A percentile compares a stretch with the other conserved stretches of the same genome.
Evolutionary conservation across 2,329 filamentous ascomycete species (phyloP).

Genomic region (Dactylellina parvicollis): DNA sequence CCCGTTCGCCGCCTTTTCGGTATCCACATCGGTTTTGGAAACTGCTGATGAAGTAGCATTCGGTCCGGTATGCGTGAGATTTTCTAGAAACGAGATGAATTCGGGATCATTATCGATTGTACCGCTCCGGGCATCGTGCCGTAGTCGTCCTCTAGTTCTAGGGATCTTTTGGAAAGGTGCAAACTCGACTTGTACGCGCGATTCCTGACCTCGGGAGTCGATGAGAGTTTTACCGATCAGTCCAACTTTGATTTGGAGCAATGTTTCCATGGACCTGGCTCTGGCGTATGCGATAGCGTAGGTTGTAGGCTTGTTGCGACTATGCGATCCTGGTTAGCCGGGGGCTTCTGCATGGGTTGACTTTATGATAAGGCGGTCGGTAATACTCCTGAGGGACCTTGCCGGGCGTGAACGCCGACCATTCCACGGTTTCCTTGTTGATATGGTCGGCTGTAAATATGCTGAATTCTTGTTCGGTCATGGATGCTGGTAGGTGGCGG

Average conservation of each 20-base stretch:
- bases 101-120: slow-evolving; percentile 97
- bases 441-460: slow-evolving; percentile 69
- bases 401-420: slow-evolving; percentile 76
- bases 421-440: slow-evolving; percentile 80
- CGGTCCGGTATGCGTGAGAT: slow-evolving; percentile 75
- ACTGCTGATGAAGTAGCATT: slow-evolving; percentile 64
- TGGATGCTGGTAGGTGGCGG: slow-evolving; percentile 82
- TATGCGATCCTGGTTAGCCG: slow-evolving; percentile 61
- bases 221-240: slow-evolving; percentile 76
- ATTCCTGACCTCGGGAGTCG: slow-evolving; percentile 72
- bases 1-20: slow-evolving; percentile 65
- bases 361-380: slow-evolving; percentile 13
- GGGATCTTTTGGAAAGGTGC: slow-evolving; percentile 86
- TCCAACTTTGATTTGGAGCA: slow-evolving; percentile 63
- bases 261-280: slow-evolving; percentile 75
- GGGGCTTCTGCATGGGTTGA: slow-evolving; percentile 10
- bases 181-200: slow-evolving; percentile 76
- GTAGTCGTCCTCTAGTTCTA: slow-evolving; percentile 70
- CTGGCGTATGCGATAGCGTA: slow-evolving; percentile 85
- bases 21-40: slow-evolving; percentile 65
- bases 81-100: slow-evolving; percentile 91
- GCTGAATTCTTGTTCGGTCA: slow-evolving; percentile 82
- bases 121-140: slow-evolving; percentile 84
- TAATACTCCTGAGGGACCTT: slow-evolving; percentile 86
- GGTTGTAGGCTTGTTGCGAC: slow-evolving; percentile 83